Evolutionary conservation across 352 stramenopile genomes (phyloP).

Genomic region (Thraustochytrium striatum): DNA sequence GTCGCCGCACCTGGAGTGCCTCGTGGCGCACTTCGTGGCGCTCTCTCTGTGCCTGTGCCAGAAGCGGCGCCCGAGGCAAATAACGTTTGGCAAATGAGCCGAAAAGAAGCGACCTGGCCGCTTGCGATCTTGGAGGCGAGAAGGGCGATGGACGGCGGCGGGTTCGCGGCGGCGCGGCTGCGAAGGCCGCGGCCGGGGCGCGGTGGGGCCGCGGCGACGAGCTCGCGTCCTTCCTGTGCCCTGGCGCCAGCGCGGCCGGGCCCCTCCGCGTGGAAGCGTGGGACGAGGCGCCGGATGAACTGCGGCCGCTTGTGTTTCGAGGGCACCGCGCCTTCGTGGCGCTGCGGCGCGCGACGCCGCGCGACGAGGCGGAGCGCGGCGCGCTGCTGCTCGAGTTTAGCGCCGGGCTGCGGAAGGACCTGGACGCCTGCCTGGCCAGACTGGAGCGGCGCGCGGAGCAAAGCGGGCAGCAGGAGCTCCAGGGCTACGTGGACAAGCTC

Average conservation of each 20-base stretch:
- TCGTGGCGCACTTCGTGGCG: too few relatives aligned
- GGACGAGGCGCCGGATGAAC: constrained; percentile 11
- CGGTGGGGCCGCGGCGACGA: constrained; percentile 25
- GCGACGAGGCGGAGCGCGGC: neutral
- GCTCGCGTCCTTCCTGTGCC: constrained; percentile 3
- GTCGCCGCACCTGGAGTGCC: too few relatives aligned
- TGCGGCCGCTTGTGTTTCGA: neutral
- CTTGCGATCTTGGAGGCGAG: too few relatives aligned
- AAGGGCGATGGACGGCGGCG: too few relatives aligned
- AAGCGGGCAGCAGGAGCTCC: neutral
- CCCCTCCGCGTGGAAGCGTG: neutral
- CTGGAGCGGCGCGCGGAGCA: neutral
- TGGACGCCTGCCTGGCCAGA: neutral
- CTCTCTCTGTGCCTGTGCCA: too few relatives aligned
- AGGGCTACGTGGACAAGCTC: constrained; percentile 4
- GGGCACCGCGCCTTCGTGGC: constrained; percentile 30
- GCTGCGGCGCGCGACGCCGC: neutral
- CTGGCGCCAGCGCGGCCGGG: neutral
- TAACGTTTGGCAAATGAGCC: too few relatives aligned
- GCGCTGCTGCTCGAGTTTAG: neutral
- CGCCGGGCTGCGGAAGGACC: neutral
- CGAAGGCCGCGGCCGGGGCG: too few relatives aligned
- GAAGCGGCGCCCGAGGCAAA: too few relatives aligned
- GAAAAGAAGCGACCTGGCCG: too few relatives aligned
- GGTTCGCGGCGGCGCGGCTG: too few relatives aligned